Evolutionary conservation across 2,329 filamentous ascomycete genomes (phyloP).

Genomic region (Onygenales sp.): DNA sequence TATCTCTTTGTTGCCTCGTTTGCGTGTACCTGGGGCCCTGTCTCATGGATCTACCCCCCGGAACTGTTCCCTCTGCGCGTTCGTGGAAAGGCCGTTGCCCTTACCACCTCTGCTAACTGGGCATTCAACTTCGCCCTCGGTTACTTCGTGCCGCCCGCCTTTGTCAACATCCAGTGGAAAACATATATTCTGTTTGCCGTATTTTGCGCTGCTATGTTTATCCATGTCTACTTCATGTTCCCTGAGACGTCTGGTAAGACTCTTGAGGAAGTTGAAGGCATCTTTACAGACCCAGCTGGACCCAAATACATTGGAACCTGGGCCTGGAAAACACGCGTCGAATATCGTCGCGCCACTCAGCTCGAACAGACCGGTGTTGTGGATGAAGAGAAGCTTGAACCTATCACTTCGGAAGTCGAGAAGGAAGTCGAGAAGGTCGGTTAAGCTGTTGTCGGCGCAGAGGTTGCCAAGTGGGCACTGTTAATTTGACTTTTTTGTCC

Average conservation of each 20-base stretch:
- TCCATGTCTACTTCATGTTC: conserved; percentile 59
- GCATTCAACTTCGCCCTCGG: conserved; percentile 47
- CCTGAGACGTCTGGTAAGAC: conserved; percentile 65
- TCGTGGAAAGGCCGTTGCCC: conserved; percentile 53
- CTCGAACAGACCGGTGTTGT: conserved; percentile 21
- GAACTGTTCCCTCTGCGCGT: conserved; percentile 55
- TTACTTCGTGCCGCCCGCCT: conserved; percentile 50
- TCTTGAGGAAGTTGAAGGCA: conserved; percentile 66
- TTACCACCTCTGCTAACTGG: conserved; percentile 55
- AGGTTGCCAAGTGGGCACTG: neutral
- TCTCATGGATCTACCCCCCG: conserved; percentile 50
- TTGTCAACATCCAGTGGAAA: conserved; percentile 49
- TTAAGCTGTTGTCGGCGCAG: neutral
- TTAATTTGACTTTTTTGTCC: no score
- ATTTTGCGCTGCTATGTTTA: conserved; percentile 58
- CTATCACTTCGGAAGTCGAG: neutral
- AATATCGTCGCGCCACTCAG: conserved; percentile 19
- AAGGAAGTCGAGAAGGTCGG: neutral
- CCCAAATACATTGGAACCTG: conserved; percentile 27
- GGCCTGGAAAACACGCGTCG: conserved; percentile 29
- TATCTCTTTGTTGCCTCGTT: conserved; percentile 65
- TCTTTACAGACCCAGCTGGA: conserved; percentile 45
- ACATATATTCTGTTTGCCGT: conserved; percentile 68
- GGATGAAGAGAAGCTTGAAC: conserved; percentile 12
- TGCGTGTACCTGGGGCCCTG: conserved; percentile 55